These are phyloP conservation scores for Verbascum thapsus DNA, from an alignment of 257 asterid species.

Conservation along the genomic window DNA sequence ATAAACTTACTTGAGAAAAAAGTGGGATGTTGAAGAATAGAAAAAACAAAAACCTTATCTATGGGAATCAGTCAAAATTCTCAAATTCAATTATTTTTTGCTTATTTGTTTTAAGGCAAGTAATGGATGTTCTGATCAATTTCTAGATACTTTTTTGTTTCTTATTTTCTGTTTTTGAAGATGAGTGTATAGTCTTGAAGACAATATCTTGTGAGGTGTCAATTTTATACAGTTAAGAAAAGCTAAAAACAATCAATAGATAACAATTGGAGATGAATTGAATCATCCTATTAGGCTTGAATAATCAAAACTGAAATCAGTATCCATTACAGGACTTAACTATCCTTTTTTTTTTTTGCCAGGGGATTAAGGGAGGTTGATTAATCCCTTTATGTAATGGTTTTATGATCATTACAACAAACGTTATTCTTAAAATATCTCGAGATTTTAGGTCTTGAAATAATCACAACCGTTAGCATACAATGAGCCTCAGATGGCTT, in stretches of 20 bases:
- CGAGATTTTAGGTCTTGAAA: no score
- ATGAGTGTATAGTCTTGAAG: background rate
- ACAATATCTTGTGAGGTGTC: constrained; percentile 19
- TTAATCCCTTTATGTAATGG: no score
- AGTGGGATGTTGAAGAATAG: no score
- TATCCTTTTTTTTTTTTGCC: no score
- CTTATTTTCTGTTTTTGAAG: background rate
- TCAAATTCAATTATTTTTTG: background rate
- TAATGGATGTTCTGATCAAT: background rate
- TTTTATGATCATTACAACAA: no score
- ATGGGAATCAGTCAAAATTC: background rate
- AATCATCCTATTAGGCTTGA: constrained; percentile 6
- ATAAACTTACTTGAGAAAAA: no score
- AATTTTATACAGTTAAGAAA: background rate
- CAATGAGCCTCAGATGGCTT: no score
- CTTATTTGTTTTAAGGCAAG: background rate
- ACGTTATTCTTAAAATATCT: no score
- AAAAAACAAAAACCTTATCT: no score
- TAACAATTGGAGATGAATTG: background rate
- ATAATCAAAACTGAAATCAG: background rate
- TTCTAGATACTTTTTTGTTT: background rate
- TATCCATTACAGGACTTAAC: no score
- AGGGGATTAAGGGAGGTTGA: no score
- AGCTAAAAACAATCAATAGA: constrained; percentile 8
- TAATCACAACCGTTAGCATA: no score